Evolutionary conservation across 495 filamentous ascomycete genomes (phyloP).

Genomic region (Penicillium taxi): DNA sequence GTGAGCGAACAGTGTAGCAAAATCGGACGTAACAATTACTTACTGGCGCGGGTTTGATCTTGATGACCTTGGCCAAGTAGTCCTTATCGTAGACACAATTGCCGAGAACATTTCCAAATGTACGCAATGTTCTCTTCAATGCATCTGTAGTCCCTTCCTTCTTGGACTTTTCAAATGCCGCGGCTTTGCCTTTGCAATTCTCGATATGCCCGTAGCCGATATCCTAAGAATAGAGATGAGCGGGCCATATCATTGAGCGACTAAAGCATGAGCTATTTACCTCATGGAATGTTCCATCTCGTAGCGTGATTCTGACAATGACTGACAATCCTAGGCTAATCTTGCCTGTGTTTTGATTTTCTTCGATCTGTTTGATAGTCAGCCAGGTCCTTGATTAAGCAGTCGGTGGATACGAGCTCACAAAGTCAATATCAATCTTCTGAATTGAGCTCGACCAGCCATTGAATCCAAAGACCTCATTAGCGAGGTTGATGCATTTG

Average conservation of each 20-base stretch:
- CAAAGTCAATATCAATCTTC: slow-evolving; percentile 85
- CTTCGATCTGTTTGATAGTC: slow-evolving; percentile 48
- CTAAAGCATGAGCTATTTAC: slow-evolving; percentile 20
- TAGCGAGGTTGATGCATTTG: slow-evolving; percentile 91
- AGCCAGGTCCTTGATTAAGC: slow-evolving; percentile 11
- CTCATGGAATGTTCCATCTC: slow-evolving; percentile 91
- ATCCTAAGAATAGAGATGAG: slow-evolving; percentile 45
- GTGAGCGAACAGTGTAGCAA: neutral
- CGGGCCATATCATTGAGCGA: neutral
- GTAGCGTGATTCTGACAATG: slow-evolving; percentile 78
- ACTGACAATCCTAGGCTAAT: slow-evolving; percentile 78
- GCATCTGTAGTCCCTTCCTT: slow-evolving; percentile 96
- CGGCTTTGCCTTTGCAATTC: slow-evolving; percentile 88
- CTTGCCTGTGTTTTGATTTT: slow-evolving; percentile 53
- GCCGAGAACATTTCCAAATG: slow-evolving; percentile 91
- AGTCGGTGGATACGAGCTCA: slow-evolving; percentile 18
- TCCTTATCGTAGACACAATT: slow-evolving; percentile 98
- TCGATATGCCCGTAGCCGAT: slow-evolving; percentile 93
- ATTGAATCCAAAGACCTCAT: slow-evolving; percentile 98
- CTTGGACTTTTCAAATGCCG: slow-evolving; percentile 94
- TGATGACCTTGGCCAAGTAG: slow-evolving; percentile 75
- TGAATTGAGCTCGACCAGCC: slow-evolving; percentile 91
- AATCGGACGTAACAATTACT: slow-evolving; percentile 8
- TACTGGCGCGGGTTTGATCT: slow-evolving; percentile 62
- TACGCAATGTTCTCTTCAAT: slow-evolving; percentile 79